Evolutionary conservation across 495 filamentous ascomycete species (phyloP).

Genomic region (Penicillium fimorum): DNA sequence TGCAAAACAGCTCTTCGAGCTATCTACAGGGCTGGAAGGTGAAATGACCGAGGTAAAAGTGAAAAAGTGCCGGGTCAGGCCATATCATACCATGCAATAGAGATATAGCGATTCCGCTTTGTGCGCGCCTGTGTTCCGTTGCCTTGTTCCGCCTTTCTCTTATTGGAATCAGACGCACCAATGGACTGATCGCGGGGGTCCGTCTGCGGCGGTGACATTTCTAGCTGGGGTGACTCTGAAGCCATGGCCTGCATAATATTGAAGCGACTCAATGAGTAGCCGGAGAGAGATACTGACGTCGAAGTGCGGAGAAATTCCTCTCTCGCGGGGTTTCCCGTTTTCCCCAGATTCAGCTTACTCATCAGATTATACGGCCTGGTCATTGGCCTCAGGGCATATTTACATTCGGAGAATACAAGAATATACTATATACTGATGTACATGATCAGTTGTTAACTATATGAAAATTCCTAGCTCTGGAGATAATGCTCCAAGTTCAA

Average conservation of each 20-base stretch:
- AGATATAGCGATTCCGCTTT: conserved; percentile 75
- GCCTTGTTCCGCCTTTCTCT: conserved; percentile 50
- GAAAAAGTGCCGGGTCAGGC: conserved; percentile 14
- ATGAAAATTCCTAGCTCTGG: neutral
- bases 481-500: neutral
- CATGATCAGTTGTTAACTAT: neutral
- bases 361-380: conserved; percentile 11
- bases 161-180: conserved; percentile 34
- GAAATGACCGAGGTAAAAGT: neutral
- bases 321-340: conserved; percentile 40
- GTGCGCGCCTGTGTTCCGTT: conserved; percentile 50
- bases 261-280: conserved; percentile 6
- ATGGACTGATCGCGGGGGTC: conserved; percentile 26
- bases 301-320: conserved; percentile 48
- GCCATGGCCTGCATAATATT: conserved; percentile 27
- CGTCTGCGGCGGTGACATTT: conserved; percentile 25
- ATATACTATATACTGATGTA: neutral
- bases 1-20: neutral
- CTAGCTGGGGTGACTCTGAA: conserved; percentile 41
- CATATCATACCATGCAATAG: conserved; percentile 77
- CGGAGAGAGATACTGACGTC: conserved; percentile 21
- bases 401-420: neutral
- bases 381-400: conserved; percentile 8
- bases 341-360: conserved; percentile 38
- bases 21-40: neutral